Percentiles rank a stretch among this genome's conserved stretches.
phyloP scores from a whole-genome alignment of 2,329 filamentous ascomycete genomes.

The Fusarium drepaniforme region DNA sequence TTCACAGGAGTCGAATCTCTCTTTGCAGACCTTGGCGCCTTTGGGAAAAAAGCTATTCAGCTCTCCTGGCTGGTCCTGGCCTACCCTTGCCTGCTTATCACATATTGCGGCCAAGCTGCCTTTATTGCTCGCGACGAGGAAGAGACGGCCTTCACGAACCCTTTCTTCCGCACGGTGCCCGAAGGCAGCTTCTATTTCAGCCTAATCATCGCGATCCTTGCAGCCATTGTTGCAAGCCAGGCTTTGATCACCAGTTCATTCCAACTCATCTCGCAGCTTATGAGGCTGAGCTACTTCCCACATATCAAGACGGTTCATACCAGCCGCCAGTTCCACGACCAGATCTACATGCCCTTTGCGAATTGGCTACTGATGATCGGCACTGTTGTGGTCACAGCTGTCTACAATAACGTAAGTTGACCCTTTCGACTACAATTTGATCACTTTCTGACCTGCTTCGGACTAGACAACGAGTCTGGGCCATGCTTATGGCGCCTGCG shows the following conservation, averaged over 20 bases:
- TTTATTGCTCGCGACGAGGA: conserved; percentile 73
- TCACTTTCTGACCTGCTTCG: conserved; percentile 38
- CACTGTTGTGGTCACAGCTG: conserved; percentile 78
- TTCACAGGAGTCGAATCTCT: conserved; percentile 86
- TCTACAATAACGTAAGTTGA: conserved; percentile 74
- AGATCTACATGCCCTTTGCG: conserved; percentile 80
- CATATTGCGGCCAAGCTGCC: conserved; percentile 81
- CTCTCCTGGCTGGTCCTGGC: conserved; percentile 77
- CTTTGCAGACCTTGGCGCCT: conserved; percentile 83
- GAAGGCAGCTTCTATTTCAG: conserved; percentile 76
- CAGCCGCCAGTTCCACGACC: conserved; percentile 76
- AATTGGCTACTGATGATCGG: conserved; percentile 85
- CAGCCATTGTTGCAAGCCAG: conserved; percentile 81
- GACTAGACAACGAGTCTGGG: conserved; percentile 72
- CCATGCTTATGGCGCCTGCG: conserved; percentile 83
- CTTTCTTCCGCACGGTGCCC: conserved; percentile 79
- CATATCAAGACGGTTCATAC: conserved; percentile 82
- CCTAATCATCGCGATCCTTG: conserved; percentile 76
- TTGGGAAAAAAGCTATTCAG: conserved; percentile 77
- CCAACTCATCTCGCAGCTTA: conserved; percentile 76
- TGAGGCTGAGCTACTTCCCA: conserved; percentile 79
- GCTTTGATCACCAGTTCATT: conserved; percentile 84
- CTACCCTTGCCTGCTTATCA: conserved; percentile 74
- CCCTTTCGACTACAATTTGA: neutral
- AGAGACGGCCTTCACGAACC: conserved; percentile 63